Base-by-base conservation (phyloP, 495 filamentous ascomycete species). In the Platismatia glauca region DNA sequence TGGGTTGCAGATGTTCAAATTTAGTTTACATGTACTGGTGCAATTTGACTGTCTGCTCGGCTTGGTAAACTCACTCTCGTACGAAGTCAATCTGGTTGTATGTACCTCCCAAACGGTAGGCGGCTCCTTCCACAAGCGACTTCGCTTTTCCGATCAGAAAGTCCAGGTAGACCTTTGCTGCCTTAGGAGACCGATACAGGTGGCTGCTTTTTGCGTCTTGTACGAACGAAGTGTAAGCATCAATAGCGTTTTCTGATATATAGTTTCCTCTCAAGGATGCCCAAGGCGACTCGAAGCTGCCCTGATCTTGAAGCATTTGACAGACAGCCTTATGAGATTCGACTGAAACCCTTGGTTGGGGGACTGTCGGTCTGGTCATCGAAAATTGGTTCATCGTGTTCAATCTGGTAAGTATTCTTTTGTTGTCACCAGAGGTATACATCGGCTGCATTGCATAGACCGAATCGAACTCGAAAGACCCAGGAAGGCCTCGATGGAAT, bases 381-480 rank as follows among this genome's bases (percentile, higher is more conserved):
- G 58, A 70, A 59, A 65, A 71, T 43, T 58, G 56, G 27, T 70
- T 34, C 22, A 67, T 57, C 22, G 64, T 67, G 9, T 64, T 62
- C 15, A 70, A 59, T 53, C 64, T 61, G 16, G 56, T 57, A 27
- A 71, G 63, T 37, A 73, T 67, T 33, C 68, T 48, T 53, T 60
- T 60, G 57, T 73, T 73, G 62, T 58, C 66, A 11, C 61, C 63
- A 12, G 57, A 53, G 22, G 71, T 73, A 57, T 68, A 73, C 59
- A 71, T 66, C 13, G 71, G 72, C 56, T 74, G 70, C 61, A 63
- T 64, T 33, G 64, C 37, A 43, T 70, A 65, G 22, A 73, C 55
- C 12, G 70, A 72, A 38, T 73, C 68, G 60, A 68, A 71, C 6
- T 61, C 60, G 63, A 72, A 73, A 43, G 57, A 69, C 8, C 64